Conservation (phyloP, 1,139 yeast species). For the Zygosaccharomyces sapae region DNA sequence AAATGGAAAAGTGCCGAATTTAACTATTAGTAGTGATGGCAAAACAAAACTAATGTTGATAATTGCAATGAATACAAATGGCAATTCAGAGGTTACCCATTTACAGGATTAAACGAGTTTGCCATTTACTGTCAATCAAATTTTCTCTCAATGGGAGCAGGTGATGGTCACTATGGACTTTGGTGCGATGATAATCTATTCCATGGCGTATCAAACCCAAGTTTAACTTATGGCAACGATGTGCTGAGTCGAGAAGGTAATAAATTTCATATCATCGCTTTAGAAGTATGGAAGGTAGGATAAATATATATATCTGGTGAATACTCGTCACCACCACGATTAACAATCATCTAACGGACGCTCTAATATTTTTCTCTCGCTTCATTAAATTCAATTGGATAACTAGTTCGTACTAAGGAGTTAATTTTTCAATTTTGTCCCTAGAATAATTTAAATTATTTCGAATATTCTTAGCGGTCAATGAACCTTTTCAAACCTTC, state of each 20-base stretch:
- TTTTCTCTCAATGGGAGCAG: conserved; percentile 85
- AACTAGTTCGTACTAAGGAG: conserved; percentile 22
- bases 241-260: conserved; percentile 57
- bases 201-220: conserved; percentile 71
- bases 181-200: conserved; percentile 77
- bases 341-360: conserved; percentile 18
- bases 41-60: conserved; percentile 11
- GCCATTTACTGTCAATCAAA: conserved; percentile 75
- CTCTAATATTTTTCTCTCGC: conserved; percentile 32
- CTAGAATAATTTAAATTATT: conserved; percentile 22
- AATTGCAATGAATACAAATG: conserved; percentile 32
- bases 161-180: conserved; percentile 87
- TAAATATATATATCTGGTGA: conserved; percentile 9
- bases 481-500: conserved; percentile 26
- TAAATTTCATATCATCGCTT: conserved; percentile 66
- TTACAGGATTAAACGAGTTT: conserved; percentile 85
- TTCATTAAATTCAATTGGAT: conserved; percentile 34
- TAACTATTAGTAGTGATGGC: conserved; percentile 12
- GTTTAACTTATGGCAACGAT: conserved; percentile 89
- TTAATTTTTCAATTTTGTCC: conserved; percentile 24
- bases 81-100: conserved; percentile 77
- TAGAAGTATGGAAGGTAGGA: conserved; percentile 85
- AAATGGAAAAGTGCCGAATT: conserved; percentile 43
- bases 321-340: neutral
- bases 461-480: conserved; percentile 20